These are phyloP conservation scores for Ambrosia artemisiifolia DNA, from an alignment of 129 eudicot genomes.

Conservation along the genomic window DNA sequence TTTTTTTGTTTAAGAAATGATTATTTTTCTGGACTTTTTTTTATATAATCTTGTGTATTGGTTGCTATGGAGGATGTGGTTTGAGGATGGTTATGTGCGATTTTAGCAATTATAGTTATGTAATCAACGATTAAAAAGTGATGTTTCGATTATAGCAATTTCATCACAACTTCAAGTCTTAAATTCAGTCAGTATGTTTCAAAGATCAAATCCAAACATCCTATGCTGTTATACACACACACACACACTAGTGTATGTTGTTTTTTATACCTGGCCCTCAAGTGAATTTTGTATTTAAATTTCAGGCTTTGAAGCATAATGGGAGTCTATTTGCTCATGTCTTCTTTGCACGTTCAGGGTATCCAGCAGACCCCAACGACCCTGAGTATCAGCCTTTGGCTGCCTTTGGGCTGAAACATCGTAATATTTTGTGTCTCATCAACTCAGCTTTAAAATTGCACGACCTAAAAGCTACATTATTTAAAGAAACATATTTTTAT, in stretches of 20 bases:
- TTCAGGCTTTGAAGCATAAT: constrained; percentile 14
- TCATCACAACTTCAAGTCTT: not conserved
- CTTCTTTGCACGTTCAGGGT: constrained; percentile 85
- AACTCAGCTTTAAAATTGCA: not conserved
- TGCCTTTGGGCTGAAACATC: constrained; percentile 71
- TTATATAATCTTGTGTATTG: not conserved
- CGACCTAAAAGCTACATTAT: not conserved
- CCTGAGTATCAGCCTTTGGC: constrained; percentile 74
- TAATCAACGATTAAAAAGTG: not conserved
- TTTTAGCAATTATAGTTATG: not conserved
- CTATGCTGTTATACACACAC: not conserved
- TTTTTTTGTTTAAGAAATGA: not conserved
- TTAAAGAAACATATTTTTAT: constrained; percentile 2
- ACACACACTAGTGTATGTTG: not conserved
- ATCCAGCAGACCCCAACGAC: constrained; percentile 70
- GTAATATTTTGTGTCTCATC: constrained; percentile 42
- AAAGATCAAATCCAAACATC: not conserved
- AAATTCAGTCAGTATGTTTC: not conserved
- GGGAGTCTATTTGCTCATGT: constrained; percentile 21
- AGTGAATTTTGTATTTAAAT: not conserved
- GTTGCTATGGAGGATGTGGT: not conserved
- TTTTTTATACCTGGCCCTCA: not conserved
- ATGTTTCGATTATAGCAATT: not conserved
- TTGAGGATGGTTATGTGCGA: not conserved
- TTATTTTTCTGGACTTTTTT: too few species aligned